Evolutionary conservation across 1,284 basidiomycete genomes (phyloP).

Genomic region (Heimioporus punctisporus): DNA sequence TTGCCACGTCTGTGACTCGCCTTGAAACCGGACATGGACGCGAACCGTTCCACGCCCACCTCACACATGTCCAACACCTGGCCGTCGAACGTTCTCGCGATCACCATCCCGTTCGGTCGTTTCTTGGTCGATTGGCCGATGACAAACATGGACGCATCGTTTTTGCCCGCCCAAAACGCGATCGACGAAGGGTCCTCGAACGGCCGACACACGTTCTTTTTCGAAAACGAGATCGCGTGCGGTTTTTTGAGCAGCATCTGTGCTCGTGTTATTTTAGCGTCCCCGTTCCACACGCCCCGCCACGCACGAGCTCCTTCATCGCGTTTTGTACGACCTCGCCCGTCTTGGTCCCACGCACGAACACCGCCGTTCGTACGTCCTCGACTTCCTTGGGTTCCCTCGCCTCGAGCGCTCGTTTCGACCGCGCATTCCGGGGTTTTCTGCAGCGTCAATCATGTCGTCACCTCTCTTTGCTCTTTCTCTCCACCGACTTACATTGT

Average conservation of each 20-base stretch:
- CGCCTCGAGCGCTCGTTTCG: slow-evolving; percentile 92
- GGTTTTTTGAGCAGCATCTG: slow-evolving; percentile 94
- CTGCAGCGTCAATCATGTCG: slow-evolving; percentile 46
- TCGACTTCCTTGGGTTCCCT: slow-evolving; percentile 92
- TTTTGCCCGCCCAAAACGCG: slow-evolving; percentile 94
- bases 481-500: slow-evolving; percentile 39
- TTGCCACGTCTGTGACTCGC: no score
- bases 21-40: slow-evolving; percentile 84
- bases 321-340: slow-evolving; percentile 81
- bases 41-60: slow-evolving; percentile 83
- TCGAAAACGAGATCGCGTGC: slow-evolving; percentile 89
- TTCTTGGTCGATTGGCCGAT: slow-evolving; percentile 96
- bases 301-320: slow-evolving; percentile 89
- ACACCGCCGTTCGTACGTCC: slow-evolving; percentile 83
- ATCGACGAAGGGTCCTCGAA: slow-evolving; percentile 88
- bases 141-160: slow-evolving; percentile 93
- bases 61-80: slow-evolving; percentile 96
- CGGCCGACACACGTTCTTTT: slow-evolving; percentile 93
- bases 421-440: slow-evolving; percentile 97
- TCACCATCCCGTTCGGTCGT: slow-evolving; percentile 86
- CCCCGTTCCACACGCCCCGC: no score
- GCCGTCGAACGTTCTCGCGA: slow-evolving; percentile 89
- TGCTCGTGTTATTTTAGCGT: no score
- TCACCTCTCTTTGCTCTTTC: neutral
- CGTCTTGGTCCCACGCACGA: slow-evolving; percentile 89